Evolutionary conservation across 73 alveolate genomes (phyloP), one percentile per base, ranked within the genome.

Genomic region (Paramecium pentaurelia): DNA sequence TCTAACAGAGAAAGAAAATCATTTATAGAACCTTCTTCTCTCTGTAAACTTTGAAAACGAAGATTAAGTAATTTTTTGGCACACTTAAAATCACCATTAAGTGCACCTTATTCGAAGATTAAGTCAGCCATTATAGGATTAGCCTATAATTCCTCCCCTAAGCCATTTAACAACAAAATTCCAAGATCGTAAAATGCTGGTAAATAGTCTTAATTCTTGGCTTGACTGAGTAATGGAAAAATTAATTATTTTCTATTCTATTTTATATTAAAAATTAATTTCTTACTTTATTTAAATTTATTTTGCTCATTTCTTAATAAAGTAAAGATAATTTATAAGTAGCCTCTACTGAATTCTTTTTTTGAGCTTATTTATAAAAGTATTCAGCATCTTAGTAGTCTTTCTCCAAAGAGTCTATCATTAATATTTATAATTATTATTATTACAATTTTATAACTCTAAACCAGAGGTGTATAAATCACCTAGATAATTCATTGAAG

Each of bases 101-200:
- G 25, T 22, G 91, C 91, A 16, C 77, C 91, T 47, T 80, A 49
- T 49, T 80, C 91, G 44, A 80, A 80, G 25, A 49, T 80, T 47
- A 80, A 80, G 49, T 42, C 71, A 49, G 91, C 91, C 91, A 80
- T 80, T 0, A 32, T 36, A 45, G 77, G 71, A 2, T 80, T 49
- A 6, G 77, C 6, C 12, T 22, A 2, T 27, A 18, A 80, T 11
- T 42, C 73, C 10, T 73, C 87, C 7, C 60, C 87, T 38, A 73
- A n/a, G 16, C 87, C 87, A 37, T 73, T 37, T 36, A 73, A 38
- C 54, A 73, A 9, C 34, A 73, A 10, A 58, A 73, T 73, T 49
- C 91, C 91, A 32, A 47, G 44, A 25, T 80, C 91, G 75, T 80
- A 80, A 25, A 80, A 80, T 42, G 91, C 91, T 32, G 91, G 91